These are phyloP conservation scores for Fusarium incarnatum DNA, from an alignment of 2,329 filamentous ascomycete genomes.

Conservation along the genomic window DNA sequence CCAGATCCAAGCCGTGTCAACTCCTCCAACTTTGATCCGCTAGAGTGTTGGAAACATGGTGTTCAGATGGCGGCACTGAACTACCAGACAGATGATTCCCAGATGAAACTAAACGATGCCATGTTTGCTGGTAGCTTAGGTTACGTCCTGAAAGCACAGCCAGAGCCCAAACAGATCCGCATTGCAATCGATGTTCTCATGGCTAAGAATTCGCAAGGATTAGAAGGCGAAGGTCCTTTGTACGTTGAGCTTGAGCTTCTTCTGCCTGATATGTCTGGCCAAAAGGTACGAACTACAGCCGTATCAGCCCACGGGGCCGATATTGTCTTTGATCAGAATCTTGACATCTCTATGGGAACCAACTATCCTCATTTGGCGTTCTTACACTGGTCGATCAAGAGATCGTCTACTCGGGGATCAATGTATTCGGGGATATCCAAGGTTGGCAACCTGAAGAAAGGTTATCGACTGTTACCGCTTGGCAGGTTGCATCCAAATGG, in stretches of 20 bases:
- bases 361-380: constrained; percentile 2
- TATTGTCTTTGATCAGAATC: neutral
- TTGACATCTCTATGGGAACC: neutral
- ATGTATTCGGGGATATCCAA: neutral
- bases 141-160: constrained; percentile 1
- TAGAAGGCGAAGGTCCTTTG: fast-evolving
- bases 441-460: constrained; percentile 2
- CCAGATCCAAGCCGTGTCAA: constrained; percentile 29
- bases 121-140: constrained; percentile 18
- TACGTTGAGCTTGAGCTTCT: constrained; percentile 9
- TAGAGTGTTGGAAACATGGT: constrained; percentile 18
- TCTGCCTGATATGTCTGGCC: neutral
- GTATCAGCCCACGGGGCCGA: fast-evolving
- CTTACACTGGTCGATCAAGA: neutral
- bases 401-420: neutral
- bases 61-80: constrained; percentile 33
- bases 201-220: neutral
- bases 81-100: constrained; percentile 16
- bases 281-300: neutral
- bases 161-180: neutral
- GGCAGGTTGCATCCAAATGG: neutral
- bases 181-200: constrained; percentile 12
- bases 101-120: constrained; percentile 13
- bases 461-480: constrained; percentile 5
- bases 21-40: constrained; percentile 26